These are phyloP conservation scores for Ophiosphaerella narmari DNA, from an alignment of 2,329 filamentous ascomycete genomes.

Conservation along the genomic window DNA sequence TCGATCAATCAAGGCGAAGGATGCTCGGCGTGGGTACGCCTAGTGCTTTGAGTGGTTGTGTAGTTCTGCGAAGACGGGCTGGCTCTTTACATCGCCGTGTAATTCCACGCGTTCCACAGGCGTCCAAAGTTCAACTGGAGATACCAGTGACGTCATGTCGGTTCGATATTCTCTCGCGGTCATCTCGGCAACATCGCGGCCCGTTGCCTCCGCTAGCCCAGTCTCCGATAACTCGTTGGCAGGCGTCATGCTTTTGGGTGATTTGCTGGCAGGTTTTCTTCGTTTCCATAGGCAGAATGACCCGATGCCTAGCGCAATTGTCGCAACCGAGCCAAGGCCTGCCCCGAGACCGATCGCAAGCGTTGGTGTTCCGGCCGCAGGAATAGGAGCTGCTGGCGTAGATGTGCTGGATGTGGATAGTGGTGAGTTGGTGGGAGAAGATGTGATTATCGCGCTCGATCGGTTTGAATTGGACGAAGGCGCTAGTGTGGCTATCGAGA, in stretches of 20 bases:
- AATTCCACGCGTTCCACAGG: not conserved
- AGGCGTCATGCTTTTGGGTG: not conserved
- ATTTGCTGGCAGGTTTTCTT: not conserved
- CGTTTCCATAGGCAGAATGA: constrained; percentile 1
- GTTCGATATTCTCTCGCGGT: not conserved
- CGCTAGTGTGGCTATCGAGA: not conserved
- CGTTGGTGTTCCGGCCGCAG: not conserved
- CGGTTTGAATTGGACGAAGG: not conserved
- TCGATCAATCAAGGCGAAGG: too few relatives aligned
- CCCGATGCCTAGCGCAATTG: not conserved
- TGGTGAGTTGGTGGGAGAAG: not conserved
- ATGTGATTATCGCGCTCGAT: not conserved
- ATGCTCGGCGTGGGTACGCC: too few relatives aligned
- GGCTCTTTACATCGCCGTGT: not conserved
- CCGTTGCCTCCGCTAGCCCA: not conserved
- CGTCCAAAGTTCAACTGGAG: constrained; percentile 1
- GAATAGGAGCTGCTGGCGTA: not conserved
- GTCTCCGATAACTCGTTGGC: not conserved
- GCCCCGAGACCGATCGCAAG: constrained; percentile 2
- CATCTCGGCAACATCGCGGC: not conserved
- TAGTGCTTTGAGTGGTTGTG: not conserved
- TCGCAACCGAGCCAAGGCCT: not conserved
- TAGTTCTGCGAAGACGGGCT: not conserved
- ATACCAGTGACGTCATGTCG: not conserved
- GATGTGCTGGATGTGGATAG: not conserved